A percentile compares a stretch with the other conserved stretches of the same genome.
phyloP scores from a whole-genome alignment of 2,329 filamentous ascomycete species.

The Fusarium sp. region DNA sequence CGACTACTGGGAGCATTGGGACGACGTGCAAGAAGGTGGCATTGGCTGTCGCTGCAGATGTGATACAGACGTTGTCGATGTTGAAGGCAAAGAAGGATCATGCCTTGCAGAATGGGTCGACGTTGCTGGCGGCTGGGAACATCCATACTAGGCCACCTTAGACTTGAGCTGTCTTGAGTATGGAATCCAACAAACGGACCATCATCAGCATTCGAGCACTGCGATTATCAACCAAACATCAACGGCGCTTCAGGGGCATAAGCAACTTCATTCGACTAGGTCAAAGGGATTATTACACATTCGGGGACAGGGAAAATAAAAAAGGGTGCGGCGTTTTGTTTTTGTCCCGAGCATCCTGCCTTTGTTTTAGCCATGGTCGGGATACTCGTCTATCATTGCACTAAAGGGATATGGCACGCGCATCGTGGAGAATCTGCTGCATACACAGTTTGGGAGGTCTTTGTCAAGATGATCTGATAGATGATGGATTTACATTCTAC shows the following conservation, averaged over 20 bases:
- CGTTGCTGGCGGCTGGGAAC: constrained; percentile 91
- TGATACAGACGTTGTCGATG: constrained; percentile 96
- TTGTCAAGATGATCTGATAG: constrained; percentile 38
- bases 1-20: constrained; percentile 92
- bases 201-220: constrained; percentile 6
- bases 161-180: constrained; percentile 3
- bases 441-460: constrained; percentile 12
- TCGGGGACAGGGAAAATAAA: constrained; percentile 27
- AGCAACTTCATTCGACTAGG: constrained; percentile 30
- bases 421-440: constrained; percentile 23
- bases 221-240: constrained; percentile 4
- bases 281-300: constrained; percentile 26
- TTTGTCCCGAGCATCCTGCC: constrained; percentile 24
- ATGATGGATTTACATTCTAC: constrained; percentile 25
- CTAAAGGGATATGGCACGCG: constrained; percentile 16
- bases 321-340: constrained; percentile 42
- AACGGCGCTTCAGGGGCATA: constrained; percentile 27
- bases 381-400: constrained; percentile 21
- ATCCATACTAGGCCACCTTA: constrained; percentile 48
- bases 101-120: constrained; percentile 97
- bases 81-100: constrained; percentile 96
- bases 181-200: background rate
- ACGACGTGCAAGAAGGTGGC: constrained; percentile 91
- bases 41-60: constrained; percentile 96
- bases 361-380: constrained; percentile 10